phyloP scores from a whole-genome alignment of 2,329 filamentous ascomycete genomes.

The Colletotrichum salicis region DNA sequence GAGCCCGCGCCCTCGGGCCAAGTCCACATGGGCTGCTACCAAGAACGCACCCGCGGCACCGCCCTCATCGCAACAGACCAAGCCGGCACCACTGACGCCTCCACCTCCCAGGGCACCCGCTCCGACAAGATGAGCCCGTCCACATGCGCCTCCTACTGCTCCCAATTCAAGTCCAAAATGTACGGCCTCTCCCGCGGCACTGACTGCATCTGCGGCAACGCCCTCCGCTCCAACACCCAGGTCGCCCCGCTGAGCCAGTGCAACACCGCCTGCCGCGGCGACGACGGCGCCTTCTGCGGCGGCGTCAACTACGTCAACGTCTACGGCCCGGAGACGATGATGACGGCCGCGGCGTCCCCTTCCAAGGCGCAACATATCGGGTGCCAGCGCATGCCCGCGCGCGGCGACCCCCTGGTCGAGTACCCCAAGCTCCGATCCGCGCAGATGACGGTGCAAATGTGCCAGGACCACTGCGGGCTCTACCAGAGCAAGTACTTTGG shows the following conservation, averaged over 20 bases:
- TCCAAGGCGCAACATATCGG: neutral
- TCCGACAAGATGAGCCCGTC: neutral
- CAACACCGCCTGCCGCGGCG: neutral
- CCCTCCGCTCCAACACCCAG: neutral
- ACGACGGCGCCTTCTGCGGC: neutral
- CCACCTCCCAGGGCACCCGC: neutral
- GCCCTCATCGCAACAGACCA: neutral
- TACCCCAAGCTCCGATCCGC: neutral
- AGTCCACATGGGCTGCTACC: neutral
- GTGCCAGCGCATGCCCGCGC: neutral
- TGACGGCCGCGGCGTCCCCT: neutral
- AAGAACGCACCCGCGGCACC: neutral
- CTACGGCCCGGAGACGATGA: conserved; percentile 37
- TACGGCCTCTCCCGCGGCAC: neutral
- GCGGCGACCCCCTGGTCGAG: neutral
- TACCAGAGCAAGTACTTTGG: neutral
- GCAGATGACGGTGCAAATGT: neutral
- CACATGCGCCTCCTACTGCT: neutral
- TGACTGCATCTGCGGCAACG: neutral
- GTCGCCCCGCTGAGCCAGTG: neutral
- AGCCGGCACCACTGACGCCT: neutral
- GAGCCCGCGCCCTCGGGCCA: neutral
- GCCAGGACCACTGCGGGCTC: neutral
- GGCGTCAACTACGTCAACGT: conserved; percentile 39
- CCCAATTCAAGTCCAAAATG: neutral